Evolutionary conservation across 352 stramenopile species (phyloP), one percentile per base, ranked within the genome.

Genomic region (Pythium grandisporangium): DNA sequence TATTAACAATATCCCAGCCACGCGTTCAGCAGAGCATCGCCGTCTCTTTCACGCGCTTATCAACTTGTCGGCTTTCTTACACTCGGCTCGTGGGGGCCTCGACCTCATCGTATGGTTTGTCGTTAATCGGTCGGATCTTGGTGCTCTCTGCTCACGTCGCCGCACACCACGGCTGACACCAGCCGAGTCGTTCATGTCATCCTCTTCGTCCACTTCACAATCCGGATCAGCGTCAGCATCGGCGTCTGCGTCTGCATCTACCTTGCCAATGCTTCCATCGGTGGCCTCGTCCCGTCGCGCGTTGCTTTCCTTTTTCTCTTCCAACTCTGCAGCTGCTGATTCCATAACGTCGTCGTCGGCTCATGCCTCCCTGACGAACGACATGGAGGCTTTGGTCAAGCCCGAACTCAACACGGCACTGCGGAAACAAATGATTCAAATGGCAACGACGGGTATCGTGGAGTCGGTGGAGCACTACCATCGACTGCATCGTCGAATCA

Each of bases 101-200:
- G 91, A 92, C 44, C 71, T 94, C 30, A 75, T 94, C 27, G 81
- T 94, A 19, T 94, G 81, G 81, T 61, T 85, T 33, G 70, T 90
- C 13, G 77, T 90, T 23, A 94, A 94, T 47, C 62, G 50, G 7
- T 51, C 64, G 2, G 74, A 75, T 37, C 51, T 93, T 22, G 58
- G 65, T 26, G 59, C 63, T 6, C n/a, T 81, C 46, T 41, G 59
- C 48, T 56, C 53, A 16, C 36, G 41, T 6, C 22, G 39, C 6
- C 12, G 17, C 1, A 17, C 34, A 29, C 30, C 35, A 17, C 30
- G 27, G 5, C 32, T n/a, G n/a, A n/a, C n/a, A n/a, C n/a, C n/a
- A n/a, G n/a, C n/a, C n/a, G n/a, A n/a, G n/a, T 20, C 33, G 11
- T 11, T 20, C 11, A 38, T 38, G 33, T 25, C 42, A 6, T 35